Evolutionary conservation across 306 rosid genomes (phyloP).

Genomic region (Vigna trinervia): DNA sequence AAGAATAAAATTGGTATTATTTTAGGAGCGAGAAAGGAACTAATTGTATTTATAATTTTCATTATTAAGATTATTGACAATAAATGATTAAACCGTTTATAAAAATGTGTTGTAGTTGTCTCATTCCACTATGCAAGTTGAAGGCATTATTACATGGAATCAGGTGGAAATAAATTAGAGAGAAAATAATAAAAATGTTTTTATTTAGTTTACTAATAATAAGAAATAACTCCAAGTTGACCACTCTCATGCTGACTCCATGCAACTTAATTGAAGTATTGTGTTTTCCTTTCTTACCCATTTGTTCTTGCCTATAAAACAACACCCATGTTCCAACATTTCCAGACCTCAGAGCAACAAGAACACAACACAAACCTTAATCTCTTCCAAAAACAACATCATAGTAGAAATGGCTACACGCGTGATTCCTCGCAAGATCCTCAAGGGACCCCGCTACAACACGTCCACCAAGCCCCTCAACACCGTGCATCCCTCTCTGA

Average conservation of each 20-base stretch:
- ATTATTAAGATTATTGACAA: too few relatives aligned
- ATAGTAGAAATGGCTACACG: constrained; percentile 48
- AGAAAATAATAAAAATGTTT: background rate
- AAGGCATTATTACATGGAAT: background rate
- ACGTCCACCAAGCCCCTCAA: constrained; percentile 50
- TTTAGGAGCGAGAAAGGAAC: too few relatives aligned
- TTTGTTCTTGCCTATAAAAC: background rate
- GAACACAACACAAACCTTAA: background rate
- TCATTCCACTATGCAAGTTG: too few relatives aligned
- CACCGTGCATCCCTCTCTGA: constrained; percentile 31
- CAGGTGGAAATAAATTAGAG: background rate
- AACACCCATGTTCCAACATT: background rate
- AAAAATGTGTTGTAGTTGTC: too few relatives aligned
- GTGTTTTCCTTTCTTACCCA: constrained; percentile 35
- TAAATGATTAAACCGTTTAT: too few relatives aligned
- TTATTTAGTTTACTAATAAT: background rate
- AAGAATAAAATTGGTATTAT: too few relatives aligned
- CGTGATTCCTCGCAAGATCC: constrained; percentile 54
- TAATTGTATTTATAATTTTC: too few relatives aligned
- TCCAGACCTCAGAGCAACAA: background rate
- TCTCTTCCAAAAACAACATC: background rate
- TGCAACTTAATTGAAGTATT: constrained; percentile 35
- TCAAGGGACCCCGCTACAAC: constrained; percentile 44
- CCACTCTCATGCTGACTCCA: constrained; percentile 1
- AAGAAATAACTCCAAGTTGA: background rate